Evolutionary conservation across 768 basidiomycete genomes (phyloP).

Genomic region (Hydnum rufescens): DNA sequence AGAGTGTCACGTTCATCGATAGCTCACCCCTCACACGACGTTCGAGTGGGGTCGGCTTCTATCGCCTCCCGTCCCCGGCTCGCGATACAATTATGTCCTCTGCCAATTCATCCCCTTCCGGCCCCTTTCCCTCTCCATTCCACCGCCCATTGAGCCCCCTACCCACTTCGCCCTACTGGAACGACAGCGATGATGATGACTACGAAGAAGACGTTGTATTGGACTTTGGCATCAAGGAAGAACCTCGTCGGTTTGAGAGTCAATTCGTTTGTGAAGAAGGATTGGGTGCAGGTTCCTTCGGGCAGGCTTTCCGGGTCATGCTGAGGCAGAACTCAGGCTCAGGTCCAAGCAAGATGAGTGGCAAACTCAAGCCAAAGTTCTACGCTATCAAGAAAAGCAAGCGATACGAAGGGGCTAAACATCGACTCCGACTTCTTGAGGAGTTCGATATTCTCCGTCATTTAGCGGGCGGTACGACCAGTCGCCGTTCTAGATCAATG

Average conservation of each 20-base stretch:
- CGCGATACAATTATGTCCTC: background rate
- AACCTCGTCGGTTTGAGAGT: conserved; percentile 50
- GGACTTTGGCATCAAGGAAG: conserved; percentile 19
- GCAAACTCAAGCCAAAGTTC: conserved; percentile 19
- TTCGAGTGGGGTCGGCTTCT: background rate
- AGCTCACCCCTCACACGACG: background rate
- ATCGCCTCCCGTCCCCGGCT: background rate
- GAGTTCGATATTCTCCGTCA: conserved; percentile 84
- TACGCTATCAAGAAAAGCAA: conserved; percentile 93
- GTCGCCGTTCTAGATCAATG: conserved; percentile 5
- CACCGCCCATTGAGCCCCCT: background rate
- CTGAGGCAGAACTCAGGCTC: conserved; percentile 33
- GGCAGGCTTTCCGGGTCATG: conserved; percentile 65
- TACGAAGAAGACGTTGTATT: conserved; percentile 6
- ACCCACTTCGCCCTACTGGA: background rate
- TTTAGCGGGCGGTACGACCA: conserved; percentile 23
- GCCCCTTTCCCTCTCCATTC: background rate
- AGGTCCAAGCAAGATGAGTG: conserved; percentile 11
- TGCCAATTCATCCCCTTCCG: background rate
- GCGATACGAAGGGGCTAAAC: conserved; percentile 74
- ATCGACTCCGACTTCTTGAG: conserved; percentile 65
- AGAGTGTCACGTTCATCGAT: background rate
- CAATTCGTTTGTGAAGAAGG: conserved; percentile 65
- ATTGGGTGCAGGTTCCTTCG: conserved; percentile 84
- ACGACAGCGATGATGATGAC: conserved; percentile 1